Evolutionary conservation across 2,329 filamentous ascomycete genomes (phyloP).

Genomic region (Teratosphaeria pseudoeucalypti): DNA sequence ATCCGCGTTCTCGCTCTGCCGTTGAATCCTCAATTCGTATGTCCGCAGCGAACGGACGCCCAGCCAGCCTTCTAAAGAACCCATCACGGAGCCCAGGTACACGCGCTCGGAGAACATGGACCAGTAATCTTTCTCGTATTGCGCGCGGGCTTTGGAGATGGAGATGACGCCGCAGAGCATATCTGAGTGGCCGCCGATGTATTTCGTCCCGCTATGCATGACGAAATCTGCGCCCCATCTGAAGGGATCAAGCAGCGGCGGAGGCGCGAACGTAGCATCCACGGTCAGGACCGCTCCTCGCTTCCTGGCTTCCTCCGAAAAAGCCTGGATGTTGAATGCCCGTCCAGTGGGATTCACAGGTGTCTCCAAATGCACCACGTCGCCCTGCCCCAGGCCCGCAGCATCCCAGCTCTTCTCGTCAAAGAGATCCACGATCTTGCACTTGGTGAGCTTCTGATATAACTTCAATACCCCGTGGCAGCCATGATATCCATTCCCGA

Average conservation of each 20-base stretch:
- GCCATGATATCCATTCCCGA: slow-evolving; percentile 83
- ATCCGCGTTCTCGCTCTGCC: slow-evolving; percentile 63
- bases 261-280: slow-evolving; percentile 87
- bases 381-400: slow-evolving; percentile 63
- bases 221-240: slow-evolving; percentile 69
- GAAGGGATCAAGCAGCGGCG: slow-evolving; percentile 81
- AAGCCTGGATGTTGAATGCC: slow-evolving; percentile 61
- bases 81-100: slow-evolving; percentile 75
- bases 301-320: slow-evolving; percentile 60
- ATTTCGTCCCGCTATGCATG: slow-evolving; percentile 93
- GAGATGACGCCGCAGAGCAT: slow-evolving; percentile 79
- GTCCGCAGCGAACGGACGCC: slow-evolving; percentile 79
- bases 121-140: slow-evolving; percentile 39
- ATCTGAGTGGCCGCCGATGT: slow-evolving; percentile 90
- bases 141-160: slow-evolving; percentile 38
- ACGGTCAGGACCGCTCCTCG: slow-evolving; percentile 69
- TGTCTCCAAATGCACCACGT: slow-evolving; percentile 85
- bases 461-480: slow-evolving; percentile 76
- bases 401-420: slow-evolving; percentile 29
- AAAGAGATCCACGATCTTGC: slow-evolving; percentile 59
- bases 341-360: slow-evolving; percentile 85
- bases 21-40: slow-evolving; percentile 67
- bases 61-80: slow-evolving; percentile 83
- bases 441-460: slow-evolving; percentile 63
- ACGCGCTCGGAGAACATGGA: slow-evolving; percentile 58